Base-by-base conservation (phyloP, 768 basidiomycete genomes). In the Tricholoma sp. region DNA sequence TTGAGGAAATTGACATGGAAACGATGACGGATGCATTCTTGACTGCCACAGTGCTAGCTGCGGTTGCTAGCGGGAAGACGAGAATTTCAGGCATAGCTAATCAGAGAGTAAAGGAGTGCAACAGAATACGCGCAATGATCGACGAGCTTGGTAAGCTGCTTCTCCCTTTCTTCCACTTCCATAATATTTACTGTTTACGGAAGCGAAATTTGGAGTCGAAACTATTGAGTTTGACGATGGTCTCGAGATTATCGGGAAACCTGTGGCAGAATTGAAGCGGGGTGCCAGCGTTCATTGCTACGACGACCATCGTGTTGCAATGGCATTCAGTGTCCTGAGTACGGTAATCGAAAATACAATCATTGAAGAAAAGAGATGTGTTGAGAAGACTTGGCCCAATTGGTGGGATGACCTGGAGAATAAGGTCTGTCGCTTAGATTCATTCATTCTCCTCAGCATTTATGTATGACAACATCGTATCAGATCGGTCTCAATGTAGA, bases 21-120 rank as follows among this genome's bases (percentile, higher is more conserved):
- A 86, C 88, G n/a, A 98, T 99, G 97, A 99, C 97, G 6, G 97
- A 99, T 69, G 97, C 96, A 18, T 99, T 99, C 77, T 80, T 98
- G 74, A 98, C 95, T 2, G 96, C 97, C 8, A 89, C 85, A 10
- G 94, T 88, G 7, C 75, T 99, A 17, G 95, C 93, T 52, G 96
- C 97, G 54, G 90, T 97, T 18, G 76, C 84, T 0, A 69, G 70
- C 39, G 84, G 82, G 9, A 83, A 84, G 60, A 89, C 94, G 8
- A 80, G 92, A 57, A 98, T 99, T 61, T 68, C 89, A 50, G 95
- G 97, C 1, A 98, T 99, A 61, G 95, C 96, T 36, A 99, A 98
- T 66, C 96, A 99, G 76, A 76, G 96, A 17, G 97, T 99, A 55
- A 98, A 99, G 74, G 97, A 99, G 68, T 98, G 97, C 67, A 95